Evolutionary conservation across 768 basidiomycete genomes (phyloP).

Genomic region (Ramaria sp.): DNA sequence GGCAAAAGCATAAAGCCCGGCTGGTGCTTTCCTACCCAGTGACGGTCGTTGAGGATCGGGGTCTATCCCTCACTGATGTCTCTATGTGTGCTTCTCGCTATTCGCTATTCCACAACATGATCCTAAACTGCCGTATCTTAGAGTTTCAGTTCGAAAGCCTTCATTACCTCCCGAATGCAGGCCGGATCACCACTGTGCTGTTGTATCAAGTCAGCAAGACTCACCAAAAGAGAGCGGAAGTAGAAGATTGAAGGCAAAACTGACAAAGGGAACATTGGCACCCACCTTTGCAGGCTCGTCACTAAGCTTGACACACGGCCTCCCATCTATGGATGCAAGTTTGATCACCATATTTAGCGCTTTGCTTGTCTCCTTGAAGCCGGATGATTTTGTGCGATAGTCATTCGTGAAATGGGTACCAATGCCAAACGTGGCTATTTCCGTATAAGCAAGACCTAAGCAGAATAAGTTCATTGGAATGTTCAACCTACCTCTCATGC

Average conservation of each 20-base stretch:
- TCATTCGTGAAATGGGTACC: constrained; percentile 92
- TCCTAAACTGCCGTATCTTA: no score
- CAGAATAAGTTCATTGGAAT: background rate
- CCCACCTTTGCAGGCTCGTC: constrained; percentile 79
- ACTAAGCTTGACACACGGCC: constrained; percentile 84
- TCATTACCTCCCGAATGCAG: constrained; percentile 51
- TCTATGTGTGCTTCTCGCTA: no score
- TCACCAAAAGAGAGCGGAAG: background rate
- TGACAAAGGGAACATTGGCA: background rate
- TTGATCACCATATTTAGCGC: constrained; percentile 95
- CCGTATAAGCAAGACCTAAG: background rate
- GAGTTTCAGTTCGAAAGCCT: constrained; percentile 14
- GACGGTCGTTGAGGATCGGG: no score
- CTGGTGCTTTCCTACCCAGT: no score
- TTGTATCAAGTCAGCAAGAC: background rate
- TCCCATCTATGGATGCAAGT: constrained; percentile 59
- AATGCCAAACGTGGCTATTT: constrained; percentile 78
- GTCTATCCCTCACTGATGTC: no score
- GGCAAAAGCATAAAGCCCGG: no score
- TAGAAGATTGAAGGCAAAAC: background rate
- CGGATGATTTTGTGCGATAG: constrained; percentile 40
- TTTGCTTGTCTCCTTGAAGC: constrained; percentile 52
- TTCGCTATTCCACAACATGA: no score
- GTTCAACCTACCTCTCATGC: constrained; percentile 43
- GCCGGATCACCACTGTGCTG: constrained; percentile 63